These are phyloP conservation scores for Psilocybe cyanescens DNA, from an alignment of 768 basidiomycete species.

Conservation along the genomic window DNA sequence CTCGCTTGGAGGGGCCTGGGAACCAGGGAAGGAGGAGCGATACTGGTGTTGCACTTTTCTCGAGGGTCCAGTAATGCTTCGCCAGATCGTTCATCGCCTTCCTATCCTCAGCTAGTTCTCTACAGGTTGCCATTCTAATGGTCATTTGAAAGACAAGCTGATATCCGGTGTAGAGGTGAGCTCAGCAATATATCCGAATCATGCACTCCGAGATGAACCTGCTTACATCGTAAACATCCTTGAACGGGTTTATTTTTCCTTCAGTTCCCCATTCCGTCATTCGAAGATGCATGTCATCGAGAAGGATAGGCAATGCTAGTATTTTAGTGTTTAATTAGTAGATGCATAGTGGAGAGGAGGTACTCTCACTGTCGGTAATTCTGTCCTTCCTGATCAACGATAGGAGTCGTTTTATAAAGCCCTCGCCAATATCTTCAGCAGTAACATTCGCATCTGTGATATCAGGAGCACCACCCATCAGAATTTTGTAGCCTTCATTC, in stretches of 20 bases:
- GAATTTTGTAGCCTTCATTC: slow-evolving; percentile 35
- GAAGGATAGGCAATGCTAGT: slow-evolving; percentile 22
- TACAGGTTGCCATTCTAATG: slow-evolving; percentile 36
- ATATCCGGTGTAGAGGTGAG: not conserved
- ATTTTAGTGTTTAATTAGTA: too few relatives aligned
- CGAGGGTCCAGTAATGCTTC: slow-evolving; percentile 33
- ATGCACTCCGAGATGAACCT: too few relatives aligned
- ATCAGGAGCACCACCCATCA: slow-evolving; percentile 32
- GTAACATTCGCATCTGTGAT: slow-evolving; percentile 25
- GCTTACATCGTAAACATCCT: slow-evolving; percentile 33
- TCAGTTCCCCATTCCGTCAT: slow-evolving; percentile 29
- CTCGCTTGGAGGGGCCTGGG: slow-evolving; percentile 32
- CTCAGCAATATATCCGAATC: not conserved
- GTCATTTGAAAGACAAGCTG: slow-evolving; percentile 42
- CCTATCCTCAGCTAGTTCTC: slow-evolving; percentile 33
- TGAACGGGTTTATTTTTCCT: slow-evolving; percentile 36
- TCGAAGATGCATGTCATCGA: slow-evolving; percentile 27
- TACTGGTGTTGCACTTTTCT: slow-evolving; percentile 36
- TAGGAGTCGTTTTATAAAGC: slow-evolving; percentile 25
- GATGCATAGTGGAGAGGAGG: too few relatives aligned
- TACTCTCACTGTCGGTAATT: slow-evolving; percentile 22
- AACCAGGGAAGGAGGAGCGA: slow-evolving; percentile 38
- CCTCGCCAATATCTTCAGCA: slow-evolving; percentile 6
- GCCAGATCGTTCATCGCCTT: slow-evolving; percentile 25
- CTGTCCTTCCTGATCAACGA: slow-evolving; percentile 26